Evolutionary conservation across 2,329 filamentous ascomycete species (phyloP), one percentile per base, ranked within the genome.

Genomic region (Fusarium pseudonygamai): DNA sequence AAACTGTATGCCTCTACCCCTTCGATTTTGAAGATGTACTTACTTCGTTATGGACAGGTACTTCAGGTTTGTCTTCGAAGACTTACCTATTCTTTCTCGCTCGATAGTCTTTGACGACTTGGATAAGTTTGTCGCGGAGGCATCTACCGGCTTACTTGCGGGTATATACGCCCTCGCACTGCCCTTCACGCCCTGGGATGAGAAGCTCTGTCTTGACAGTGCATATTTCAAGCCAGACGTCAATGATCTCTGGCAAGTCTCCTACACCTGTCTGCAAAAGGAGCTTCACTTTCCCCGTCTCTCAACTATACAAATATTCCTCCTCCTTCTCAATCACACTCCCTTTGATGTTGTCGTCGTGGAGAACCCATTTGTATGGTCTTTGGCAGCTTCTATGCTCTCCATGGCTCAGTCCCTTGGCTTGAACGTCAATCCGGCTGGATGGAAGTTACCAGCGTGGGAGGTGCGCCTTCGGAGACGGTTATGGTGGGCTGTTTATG

Each of bases 161-260:
- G 60, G 60, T 5, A 24, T 64, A 18, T 64, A 64, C 22, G 60
- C 56, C 1, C 60, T 64, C 4, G 43, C 60, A 20, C 13, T 64
- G 14, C 60, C 60, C 4, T 64, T 64, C 30, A 64, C 60, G 6
- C 60, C 60, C 1, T 64, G 56, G 56, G 60, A 64, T 11, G 60
- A 64, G 26, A 64, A 64, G 4, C 56, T 64, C 16, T 64, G 60
- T 16, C 60, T 61, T 5, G 60, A 64, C 11, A 64, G 60, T 9
- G 60, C 60, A 4, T 64, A 64, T 34, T 64, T 45, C 16, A 64
- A 64, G 16, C 60, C 60, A 0, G 43, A 64, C 22, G 3, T 61
- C 0, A 16, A 39, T 14, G 36, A 64, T 7, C 36, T 64, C 0
- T 64, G 60, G 60, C 60, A 64, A 20, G 30, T 64, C 2, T 64